These are phyloP conservation scores for Ogataea salicorniae DNA, from an alignment of 805 yeast genomes.

Conservation along the genomic window DNA sequence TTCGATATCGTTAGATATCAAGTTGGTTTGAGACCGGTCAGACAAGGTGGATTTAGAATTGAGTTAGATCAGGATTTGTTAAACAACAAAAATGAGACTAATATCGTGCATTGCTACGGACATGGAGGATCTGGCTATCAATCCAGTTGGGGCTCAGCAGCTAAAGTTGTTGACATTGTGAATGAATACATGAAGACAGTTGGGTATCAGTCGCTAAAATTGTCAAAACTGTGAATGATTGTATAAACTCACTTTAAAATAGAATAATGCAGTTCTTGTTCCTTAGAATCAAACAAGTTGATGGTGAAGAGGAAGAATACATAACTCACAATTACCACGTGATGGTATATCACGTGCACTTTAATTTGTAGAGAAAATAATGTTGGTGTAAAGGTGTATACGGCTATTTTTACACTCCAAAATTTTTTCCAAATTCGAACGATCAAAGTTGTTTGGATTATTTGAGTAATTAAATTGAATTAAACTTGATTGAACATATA, in stretches of 20 bases:
- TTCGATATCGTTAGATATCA: constrained; percentile 46
- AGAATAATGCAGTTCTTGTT: no score
- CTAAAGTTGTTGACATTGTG: neutral
- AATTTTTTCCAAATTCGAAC: no score
- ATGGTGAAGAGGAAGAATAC: no score
- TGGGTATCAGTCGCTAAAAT: constrained; percentile 1
- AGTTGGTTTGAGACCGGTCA: constrained; percentile 66
- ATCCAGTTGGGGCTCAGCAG: constrained; percentile 10
- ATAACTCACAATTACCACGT: no score
- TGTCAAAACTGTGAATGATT: neutral
- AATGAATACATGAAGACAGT: neutral
- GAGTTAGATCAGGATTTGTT: constrained; percentile 31
- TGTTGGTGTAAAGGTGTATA: no score
- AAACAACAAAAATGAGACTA: constrained; percentile 5
- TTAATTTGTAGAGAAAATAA: no score
- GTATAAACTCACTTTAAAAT: neutral
- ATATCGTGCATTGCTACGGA: constrained; percentile 61
- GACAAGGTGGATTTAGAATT: constrained; percentile 55
- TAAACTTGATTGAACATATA: no score
- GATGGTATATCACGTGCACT: no score
- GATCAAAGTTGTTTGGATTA: no score
- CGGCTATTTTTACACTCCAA: no score
- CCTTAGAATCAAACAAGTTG: no score
- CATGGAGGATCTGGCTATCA: constrained; percentile 79
- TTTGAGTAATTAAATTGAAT: no score